Evolutionary conservation across 2,329 filamentous ascomycete genomes (phyloP).

Genomic region (Penicillium decumbens): DNA sequence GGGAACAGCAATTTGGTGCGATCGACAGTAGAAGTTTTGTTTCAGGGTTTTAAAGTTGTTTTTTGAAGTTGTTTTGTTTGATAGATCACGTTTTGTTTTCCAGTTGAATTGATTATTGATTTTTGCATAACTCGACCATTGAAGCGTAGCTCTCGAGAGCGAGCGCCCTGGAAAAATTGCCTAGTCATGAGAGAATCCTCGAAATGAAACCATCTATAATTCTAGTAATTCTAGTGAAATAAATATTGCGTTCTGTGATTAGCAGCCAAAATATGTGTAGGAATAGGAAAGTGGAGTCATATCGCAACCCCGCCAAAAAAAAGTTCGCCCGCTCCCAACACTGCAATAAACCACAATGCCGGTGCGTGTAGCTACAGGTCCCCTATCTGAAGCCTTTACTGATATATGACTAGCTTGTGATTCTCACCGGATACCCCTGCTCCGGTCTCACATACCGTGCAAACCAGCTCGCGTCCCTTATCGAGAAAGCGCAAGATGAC

Average conservation of each 20-base stretch:
- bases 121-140: not conserved
- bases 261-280: not conserved
- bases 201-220: not conserved
- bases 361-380: constrained; percentile 14
- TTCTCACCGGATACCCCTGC: constrained; percentile 60
- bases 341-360: constrained; percentile 24
- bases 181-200: not conserved
- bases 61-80: not conserved
- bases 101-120: not conserved
- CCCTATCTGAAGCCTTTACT: not conserved
- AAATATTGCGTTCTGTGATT: not conserved
- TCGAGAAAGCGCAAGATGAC: constrained; percentile 48
- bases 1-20: not conserved
- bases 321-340: constrained; percentile 8
- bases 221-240: not conserved
- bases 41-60: not conserved
- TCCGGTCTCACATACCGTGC: constrained; percentile 60
- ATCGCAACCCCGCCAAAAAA: constrained; percentile 21
- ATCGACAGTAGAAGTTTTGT: not conserved
- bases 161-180: not conserved
- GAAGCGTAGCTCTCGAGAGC: not conserved
- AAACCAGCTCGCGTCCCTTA: constrained; percentile 51
- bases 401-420: constrained; percentile 48
- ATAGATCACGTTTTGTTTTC: not conserved
- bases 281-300: constrained; percentile 13